Evolutionary conservation across 352 stramenopile genomes (phyloP).

Genomic region (Phytopythium helicoides): DNA sequence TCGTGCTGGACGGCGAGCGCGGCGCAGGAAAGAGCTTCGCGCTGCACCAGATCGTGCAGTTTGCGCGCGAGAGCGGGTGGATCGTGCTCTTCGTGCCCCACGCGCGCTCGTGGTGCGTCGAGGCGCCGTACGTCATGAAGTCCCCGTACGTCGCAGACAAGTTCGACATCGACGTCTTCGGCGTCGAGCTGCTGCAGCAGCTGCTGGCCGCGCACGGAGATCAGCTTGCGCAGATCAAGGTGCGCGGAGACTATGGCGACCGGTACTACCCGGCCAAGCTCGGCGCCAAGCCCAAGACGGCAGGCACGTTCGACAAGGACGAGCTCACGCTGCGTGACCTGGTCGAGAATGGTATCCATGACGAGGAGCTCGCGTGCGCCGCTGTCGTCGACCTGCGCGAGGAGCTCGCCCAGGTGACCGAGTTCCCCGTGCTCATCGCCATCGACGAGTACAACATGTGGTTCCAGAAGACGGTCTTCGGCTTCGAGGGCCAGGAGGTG

Average conservation of each 20-base stretch:
- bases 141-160: constrained; percentile 76
- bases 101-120: constrained; percentile 72
- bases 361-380: constrained; percentile 79
- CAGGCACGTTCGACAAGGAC: constrained; percentile 44
- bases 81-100: constrained; percentile 82
- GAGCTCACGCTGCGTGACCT: constrained; percentile 74
- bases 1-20: constrained; percentile 80
- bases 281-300: constrained; percentile 71
- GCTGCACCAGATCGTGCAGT: constrained; percentile 88
- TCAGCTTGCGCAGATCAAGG: constrained; percentile 56
- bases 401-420: constrained; percentile 74
- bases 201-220: constrained; percentile 75
- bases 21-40: constrained; percentile 82
- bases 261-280: constrained; percentile 79
- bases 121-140: constrained; percentile 84
- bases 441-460: constrained; percentile 90
- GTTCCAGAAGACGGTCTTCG: constrained; percentile 85
- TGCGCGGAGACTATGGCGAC: constrained; percentile 72
- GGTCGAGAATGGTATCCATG: constrained; percentile 72
- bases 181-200: constrained; percentile 74
- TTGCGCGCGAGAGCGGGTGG: constrained; percentile 81
- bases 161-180: constrained; percentile 85
- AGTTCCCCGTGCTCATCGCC: constrained; percentile 84
- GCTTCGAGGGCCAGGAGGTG: constrained; percentile 80
- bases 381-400: constrained; percentile 78